phyloP scores from a whole-genome alignment of 2,329 filamentous ascomycete species.

The Alternaria arbusti region DNA sequence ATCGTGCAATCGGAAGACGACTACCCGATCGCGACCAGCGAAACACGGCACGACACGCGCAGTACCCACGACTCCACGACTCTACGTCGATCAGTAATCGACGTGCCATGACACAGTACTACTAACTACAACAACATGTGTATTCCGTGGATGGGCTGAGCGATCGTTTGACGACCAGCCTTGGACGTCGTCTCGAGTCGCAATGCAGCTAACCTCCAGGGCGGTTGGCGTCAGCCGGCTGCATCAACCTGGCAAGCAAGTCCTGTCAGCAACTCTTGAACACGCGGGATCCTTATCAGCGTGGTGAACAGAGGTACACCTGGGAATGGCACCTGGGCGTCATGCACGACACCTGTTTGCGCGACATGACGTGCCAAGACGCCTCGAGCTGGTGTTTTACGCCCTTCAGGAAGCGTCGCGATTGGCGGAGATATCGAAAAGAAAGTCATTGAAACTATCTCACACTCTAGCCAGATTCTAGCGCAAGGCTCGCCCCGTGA shows the following conservation, averaged over 20 bases:
- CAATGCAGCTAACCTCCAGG: not conserved
- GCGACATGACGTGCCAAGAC: slow-evolving; percentile 1
- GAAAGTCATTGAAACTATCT: slow-evolving; percentile 9
- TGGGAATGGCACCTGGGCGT: not conserved
- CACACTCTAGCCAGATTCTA: not conserved
- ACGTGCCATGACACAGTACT: not conserved
- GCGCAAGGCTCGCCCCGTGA: not conserved
- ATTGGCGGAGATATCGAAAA: slow-evolving; percentile 3
- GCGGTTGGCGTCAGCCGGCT: not conserved
- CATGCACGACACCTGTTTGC: not conserved
- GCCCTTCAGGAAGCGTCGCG: not conserved
- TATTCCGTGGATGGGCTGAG: not conserved
- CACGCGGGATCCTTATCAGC: not conserved
- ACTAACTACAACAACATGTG: not conserved
- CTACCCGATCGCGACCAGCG: not conserved
- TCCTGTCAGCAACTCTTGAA: not conserved
- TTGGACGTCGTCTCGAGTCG: not conserved
- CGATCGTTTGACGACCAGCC: not conserved
- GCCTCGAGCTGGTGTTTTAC: slow-evolving; percentile 7
- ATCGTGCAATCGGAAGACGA: not conserved
- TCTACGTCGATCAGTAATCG: not conserved
- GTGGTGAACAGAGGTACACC: not conserved
- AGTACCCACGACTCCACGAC: not conserved
- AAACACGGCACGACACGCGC: not conserved
- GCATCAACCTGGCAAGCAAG: not conserved